Conservation (phyloP, 768 basidiomycete species). For the Lyophyllum atratum region DNA sequence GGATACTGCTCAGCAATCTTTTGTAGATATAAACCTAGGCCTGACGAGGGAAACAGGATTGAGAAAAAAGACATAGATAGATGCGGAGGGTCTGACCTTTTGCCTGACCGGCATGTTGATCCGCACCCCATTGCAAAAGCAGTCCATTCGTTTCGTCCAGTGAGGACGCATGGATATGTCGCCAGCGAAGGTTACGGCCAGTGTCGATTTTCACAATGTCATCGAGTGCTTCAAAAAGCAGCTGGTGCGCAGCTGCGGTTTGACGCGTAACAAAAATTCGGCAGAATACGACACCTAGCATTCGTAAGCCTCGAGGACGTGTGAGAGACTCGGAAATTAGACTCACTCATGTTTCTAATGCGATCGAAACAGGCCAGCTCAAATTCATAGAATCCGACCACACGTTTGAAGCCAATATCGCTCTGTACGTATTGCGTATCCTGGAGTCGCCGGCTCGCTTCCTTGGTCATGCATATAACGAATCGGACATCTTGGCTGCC, state of each 20-base stretch:
- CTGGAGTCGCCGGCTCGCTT: conserved; percentile 18
- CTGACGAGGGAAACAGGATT: conserved; percentile 5
- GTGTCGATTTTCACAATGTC: conserved; percentile 23
- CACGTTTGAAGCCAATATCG: conserved; percentile 28
- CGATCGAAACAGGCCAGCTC: conserved; percentile 18
- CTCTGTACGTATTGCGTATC: conserved; percentile 26
- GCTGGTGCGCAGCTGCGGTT: conserved; percentile 20
- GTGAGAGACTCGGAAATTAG: not conserved
- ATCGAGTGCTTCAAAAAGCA: conserved; percentile 17
- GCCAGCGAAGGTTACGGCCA: conserved; percentile 18
- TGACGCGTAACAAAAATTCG: conserved; percentile 9
- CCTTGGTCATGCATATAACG: conserved; percentile 25
- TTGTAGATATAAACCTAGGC: conserved; percentile 1
- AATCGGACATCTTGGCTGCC: conserved; percentile 16
- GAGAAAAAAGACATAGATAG: not conserved
- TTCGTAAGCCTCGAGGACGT: not conserved
- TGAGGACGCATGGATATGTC: conserved; percentile 20
- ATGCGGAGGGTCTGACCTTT: conserved; percentile 14
- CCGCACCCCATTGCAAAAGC: conserved; percentile 22
- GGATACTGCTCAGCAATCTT: not conserved
- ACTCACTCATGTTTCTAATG: not conserved
- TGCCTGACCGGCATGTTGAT: conserved; percentile 25
- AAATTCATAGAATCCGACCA: conserved; percentile 29
- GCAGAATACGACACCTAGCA: not conserved
- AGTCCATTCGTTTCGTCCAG: conserved; percentile 12